phyloP scores from a whole-genome alignment of 2,329 filamentous ascomycete genomes.

The Pseudofabraea citricarpa region DNA sequence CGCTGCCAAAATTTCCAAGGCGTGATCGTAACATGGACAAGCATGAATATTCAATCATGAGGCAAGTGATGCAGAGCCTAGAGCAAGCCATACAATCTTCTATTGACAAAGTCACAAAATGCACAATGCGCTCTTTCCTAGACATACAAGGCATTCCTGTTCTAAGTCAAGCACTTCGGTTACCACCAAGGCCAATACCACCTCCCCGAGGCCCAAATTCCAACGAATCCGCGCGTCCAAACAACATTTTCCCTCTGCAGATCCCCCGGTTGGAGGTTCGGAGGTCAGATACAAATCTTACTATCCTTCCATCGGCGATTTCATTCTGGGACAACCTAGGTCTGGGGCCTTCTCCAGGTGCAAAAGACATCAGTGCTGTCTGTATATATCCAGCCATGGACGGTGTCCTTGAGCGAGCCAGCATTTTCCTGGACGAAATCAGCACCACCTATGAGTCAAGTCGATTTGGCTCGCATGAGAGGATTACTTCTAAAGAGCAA shows the following conservation, averaged over 20 bases:
- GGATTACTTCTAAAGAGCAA: conserved; percentile 32
- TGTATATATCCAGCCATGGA: conserved; percentile 66
- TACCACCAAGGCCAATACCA: conserved; percentile 29
- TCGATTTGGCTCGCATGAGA: conserved; percentile 62
- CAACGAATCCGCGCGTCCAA: conserved; percentile 33
- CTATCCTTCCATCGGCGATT: conserved; percentile 69
- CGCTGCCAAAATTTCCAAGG: conserved; percentile 15
- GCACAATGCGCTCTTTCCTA: conserved; percentile 44
- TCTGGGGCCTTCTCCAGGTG: conserved; percentile 63
- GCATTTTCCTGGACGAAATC: conserved; percentile 62
- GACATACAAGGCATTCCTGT: conserved; percentile 55
- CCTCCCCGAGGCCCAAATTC: conserved; percentile 15
- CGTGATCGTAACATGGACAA: conserved; percentile 1
- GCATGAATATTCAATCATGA: conserved; percentile 17
- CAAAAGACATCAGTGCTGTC: conserved; percentile 66
- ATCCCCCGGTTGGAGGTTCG: conserved; percentile 69
- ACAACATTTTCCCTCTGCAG: conserved; percentile 56
- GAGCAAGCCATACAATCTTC: conserved; percentile 37
- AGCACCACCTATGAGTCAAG: conserved; percentile 69
- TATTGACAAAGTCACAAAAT: conserved; percentile 37
- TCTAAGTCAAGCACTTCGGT: conserved; percentile 44
- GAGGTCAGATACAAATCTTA: conserved; percentile 64
- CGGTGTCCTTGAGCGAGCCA: conserved; percentile 55
- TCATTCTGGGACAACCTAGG: conserved; percentile 80
- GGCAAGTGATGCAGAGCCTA: conserved; percentile 36